A percentile compares a stretch with the other conserved stretches of the same genome.
phyloP scores from a whole-genome alignment of 2,329 filamentous ascomycete genomes.

The Diplodia mutila region DNA sequence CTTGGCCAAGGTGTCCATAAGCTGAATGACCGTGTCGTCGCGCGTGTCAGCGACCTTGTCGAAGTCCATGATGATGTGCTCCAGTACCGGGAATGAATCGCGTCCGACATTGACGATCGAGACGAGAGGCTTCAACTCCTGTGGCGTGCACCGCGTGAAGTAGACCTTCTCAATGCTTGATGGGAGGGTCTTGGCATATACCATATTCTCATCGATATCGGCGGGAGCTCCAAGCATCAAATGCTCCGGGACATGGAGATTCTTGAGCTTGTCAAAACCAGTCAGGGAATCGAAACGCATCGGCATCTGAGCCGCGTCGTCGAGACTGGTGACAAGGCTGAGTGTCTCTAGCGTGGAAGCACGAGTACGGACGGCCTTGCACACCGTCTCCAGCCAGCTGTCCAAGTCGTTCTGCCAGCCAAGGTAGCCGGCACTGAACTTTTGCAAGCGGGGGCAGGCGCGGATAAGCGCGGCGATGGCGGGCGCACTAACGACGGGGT shows the following conservation, averaged over 20 bases:
- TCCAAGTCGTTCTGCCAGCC: neutral
- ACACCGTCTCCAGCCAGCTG: neutral
- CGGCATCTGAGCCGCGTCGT: no score
- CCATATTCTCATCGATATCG: neutral
- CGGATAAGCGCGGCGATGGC: neutral
- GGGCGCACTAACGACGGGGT: no score
- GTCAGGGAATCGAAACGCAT: neutral
- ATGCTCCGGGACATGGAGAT: neutral
- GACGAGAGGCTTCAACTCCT: neutral
- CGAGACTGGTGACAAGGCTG: neutral
- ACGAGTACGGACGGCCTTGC: neutral
- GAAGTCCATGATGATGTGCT: neutral
- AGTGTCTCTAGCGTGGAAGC: neutral
- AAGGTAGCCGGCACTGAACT: neutral
- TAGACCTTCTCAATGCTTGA: neutral
- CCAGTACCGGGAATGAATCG: neutral
- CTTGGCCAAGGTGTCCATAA: neutral
- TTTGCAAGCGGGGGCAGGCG: neutral
- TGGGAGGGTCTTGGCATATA: neutral
- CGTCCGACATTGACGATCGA: neutral
- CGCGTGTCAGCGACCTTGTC: neutral
- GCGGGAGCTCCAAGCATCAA: neutral
- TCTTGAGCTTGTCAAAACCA: neutral
- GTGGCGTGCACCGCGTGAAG: neutral
- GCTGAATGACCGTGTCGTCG: neutral